Evolutionary conservation across 345 rosid species (phyloP).

Genomic region (Eucalyptus cloeziana): DNA sequence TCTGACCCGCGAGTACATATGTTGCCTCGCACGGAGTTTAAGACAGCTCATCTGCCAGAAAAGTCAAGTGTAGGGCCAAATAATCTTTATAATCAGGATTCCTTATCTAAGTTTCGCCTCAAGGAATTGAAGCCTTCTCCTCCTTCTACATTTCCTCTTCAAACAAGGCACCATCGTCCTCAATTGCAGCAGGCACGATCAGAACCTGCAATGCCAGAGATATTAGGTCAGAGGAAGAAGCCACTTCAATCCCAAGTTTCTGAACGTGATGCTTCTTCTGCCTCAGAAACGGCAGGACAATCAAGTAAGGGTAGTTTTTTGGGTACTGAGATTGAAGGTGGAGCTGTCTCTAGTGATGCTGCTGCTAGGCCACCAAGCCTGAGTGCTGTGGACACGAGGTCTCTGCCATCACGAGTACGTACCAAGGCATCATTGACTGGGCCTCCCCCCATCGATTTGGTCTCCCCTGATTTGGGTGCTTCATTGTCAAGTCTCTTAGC

Average conservation of each 20-base stretch:
- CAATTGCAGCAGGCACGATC: constrained; percentile 9
- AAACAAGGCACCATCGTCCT: constrained; percentile 2
- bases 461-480: constrained; percentile 17
- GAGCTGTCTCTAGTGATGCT: constrained; percentile 35
- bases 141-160: constrained; percentile 8
- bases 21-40: constrained; percentile 33
- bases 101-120: constrained; percentile 7
- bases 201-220: constrained; percentile 9
- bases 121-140: constrained; percentile 10
- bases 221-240: constrained; percentile 25
- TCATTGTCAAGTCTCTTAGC: constrained; percentile 9
- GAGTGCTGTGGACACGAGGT: constrained; percentile 9
- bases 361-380: constrained; percentile 13
- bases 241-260: constrained; percentile 13
- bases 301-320: constrained; percentile 53
- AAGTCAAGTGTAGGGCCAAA: constrained; percentile 15
- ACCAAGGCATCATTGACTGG: constrained; percentile 3
- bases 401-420: constrained; percentile 13
- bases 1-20: constrained; percentile 21
- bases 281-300: constrained; percentile 25
- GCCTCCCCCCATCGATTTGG: constrained; percentile 6
- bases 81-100: constrained; percentile 12
- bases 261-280: constrained; percentile 20
- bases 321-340: constrained; percentile 72
- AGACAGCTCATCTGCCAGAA: constrained; percentile 32